These are phyloP conservation scores for Beauveria varroae DNA, from an alignment of 2,329 filamentous ascomycete genomes.

Conservation along the genomic window DNA sequence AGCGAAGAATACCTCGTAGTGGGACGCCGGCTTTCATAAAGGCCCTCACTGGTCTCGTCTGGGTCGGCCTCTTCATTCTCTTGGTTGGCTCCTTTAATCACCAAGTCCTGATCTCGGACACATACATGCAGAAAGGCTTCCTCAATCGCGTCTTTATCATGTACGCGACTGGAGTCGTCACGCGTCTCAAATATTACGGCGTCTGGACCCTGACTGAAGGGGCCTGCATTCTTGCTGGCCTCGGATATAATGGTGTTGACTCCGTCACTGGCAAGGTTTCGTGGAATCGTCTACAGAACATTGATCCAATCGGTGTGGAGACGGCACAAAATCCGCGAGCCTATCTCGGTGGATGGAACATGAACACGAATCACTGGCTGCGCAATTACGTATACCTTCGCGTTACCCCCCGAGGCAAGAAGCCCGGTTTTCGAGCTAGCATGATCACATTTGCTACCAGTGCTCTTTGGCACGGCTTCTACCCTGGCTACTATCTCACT, in stretches of 20 bases:
- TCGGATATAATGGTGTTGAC: slow-evolving; percentile 92
- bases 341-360: slow-evolving; percentile 92
- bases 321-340: slow-evolving; percentile 87
- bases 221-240: slow-evolving; percentile 83
- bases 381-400: slow-evolving; percentile 93
- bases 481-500: slow-evolving; percentile 88
- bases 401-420: slow-evolving; percentile 90
- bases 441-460: slow-evolving; percentile 91
- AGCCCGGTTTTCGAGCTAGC: slow-evolving; percentile 91
- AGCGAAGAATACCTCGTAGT: slow-evolving; percentile 86
- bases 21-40: slow-evolving; percentile 78
- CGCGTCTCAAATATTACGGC: slow-evolving; percentile 90
- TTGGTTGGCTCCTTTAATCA: slow-evolving; percentile 61
- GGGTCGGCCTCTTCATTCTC: slow-evolving; percentile 72
- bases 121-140: slow-evolving; percentile 62
- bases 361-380: slow-evolving; percentile 96
- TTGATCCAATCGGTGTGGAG: slow-evolving; percentile 80
- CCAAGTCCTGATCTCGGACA: slow-evolving; percentile 54
- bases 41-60: slow-evolving; percentile 61
- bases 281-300: slow-evolving; percentile 85
- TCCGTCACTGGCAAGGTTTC: slow-evolving; percentile 74
- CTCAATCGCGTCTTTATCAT: slow-evolving; percentile 67
- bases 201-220: slow-evolving; percentile 93
- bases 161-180: slow-evolving; percentile 75
- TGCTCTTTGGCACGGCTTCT: slow-evolving; percentile 97